These are phyloP conservation scores for Pichia californica DNA, from an alignment of 805 yeast genomes.

Conservation along the genomic window DNA sequence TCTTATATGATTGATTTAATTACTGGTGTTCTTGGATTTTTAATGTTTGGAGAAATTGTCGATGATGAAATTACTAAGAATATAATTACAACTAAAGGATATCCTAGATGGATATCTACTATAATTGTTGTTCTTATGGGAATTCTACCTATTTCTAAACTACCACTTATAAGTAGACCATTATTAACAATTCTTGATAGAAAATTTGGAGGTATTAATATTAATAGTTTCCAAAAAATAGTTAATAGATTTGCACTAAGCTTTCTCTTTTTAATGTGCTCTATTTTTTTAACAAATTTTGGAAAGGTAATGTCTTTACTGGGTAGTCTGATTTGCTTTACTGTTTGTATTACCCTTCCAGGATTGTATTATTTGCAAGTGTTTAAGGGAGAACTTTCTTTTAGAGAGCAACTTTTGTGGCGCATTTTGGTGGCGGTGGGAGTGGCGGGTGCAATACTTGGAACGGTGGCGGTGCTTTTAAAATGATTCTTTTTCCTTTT, in stretches of 20 bases:
- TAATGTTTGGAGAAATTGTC: conserved; percentile 47
- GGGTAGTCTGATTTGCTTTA: conserved; percentile 76
- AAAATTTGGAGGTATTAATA: background rate
- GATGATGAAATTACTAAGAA: conserved; percentile 49
- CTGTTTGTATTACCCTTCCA: conserved; percentile 76
- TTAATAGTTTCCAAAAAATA: conserved; percentile 1
- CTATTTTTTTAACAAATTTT: conserved; percentile 68
- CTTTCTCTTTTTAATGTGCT: conserved; percentile 46
- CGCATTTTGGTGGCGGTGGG: background rate
- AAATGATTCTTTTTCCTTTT: no score
- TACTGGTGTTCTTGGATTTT: conserved; percentile 61
- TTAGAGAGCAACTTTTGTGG: conserved; percentile 13
- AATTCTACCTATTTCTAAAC: conserved; percentile 76
- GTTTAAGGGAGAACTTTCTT: conserved; percentile 45
- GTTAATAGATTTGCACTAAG: conserved; percentile 43
- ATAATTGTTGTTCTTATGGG: conserved; percentile 64
- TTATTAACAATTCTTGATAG: conserved; percentile 62
- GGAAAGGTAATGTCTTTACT: conserved; percentile 75
- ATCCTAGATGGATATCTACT: conserved; percentile 42
- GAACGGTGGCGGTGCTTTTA: conserved; percentile 49
- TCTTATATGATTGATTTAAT: conserved; percentile 54
- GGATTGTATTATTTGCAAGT: conserved; percentile 60
- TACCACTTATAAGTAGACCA: conserved; percentile 80
- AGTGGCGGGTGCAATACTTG: conserved; percentile 41
- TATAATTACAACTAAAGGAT: conserved; percentile 37